phyloP scores from a whole-genome alignment of 768 basidiomycete species.

The Hypsizygus marmoreus region DNA sequence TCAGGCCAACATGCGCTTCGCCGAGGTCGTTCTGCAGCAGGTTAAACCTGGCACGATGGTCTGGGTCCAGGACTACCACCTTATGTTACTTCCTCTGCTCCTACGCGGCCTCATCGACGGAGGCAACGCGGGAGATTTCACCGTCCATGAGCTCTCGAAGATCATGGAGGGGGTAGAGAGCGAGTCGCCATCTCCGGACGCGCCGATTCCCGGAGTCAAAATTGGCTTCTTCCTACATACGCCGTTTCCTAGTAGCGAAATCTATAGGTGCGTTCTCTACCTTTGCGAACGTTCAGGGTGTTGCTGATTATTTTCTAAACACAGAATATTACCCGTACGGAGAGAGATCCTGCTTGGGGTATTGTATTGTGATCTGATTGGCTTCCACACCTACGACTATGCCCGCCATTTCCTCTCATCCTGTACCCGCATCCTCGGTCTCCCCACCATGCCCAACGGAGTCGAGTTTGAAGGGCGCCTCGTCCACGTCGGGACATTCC shows the following conservation, averaged over 20 bases:
- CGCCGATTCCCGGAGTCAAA: slow-evolving; percentile 68
- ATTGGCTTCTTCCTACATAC: slow-evolving; percentile 99
- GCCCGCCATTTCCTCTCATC: slow-evolving; percentile 99
- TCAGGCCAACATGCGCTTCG: slow-evolving; percentile 94
- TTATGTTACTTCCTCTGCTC: slow-evolving; percentile 97
- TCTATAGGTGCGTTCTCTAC: slow-evolving; percentile 77
- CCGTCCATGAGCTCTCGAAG: slow-evolving; percentile 60
- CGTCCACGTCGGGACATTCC: slow-evolving; percentile 97
- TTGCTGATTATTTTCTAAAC: slow-evolving; percentile 10
- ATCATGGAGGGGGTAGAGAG: slow-evolving; percentile 73
- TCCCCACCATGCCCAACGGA: slow-evolving; percentile 97
- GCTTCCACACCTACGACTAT: slow-evolving; percentile 99
- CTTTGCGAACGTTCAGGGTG: neutral
- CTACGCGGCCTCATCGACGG: slow-evolving; percentile 88
- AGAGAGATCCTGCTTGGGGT: slow-evolving; percentile 97
- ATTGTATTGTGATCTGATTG: slow-evolving; percentile 94
- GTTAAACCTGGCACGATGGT: slow-evolving; percentile 89
- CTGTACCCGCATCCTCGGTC: slow-evolving; percentile 92
- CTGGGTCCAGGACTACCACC: slow-evolving; percentile 98
- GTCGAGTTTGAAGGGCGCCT: slow-evolving; percentile 95
- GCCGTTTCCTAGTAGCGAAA: slow-evolving; percentile 96
- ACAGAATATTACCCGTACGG: slow-evolving; percentile 92
- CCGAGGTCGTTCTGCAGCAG: slow-evolving; percentile 82
- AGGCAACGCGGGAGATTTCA: slow-evolving; percentile 56
- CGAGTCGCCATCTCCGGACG: slow-evolving; percentile 40